Evolutionary conservation across 2,329 filamentous ascomycete genomes (phyloP).

Genomic region (Xylaria sp.): DNA sequence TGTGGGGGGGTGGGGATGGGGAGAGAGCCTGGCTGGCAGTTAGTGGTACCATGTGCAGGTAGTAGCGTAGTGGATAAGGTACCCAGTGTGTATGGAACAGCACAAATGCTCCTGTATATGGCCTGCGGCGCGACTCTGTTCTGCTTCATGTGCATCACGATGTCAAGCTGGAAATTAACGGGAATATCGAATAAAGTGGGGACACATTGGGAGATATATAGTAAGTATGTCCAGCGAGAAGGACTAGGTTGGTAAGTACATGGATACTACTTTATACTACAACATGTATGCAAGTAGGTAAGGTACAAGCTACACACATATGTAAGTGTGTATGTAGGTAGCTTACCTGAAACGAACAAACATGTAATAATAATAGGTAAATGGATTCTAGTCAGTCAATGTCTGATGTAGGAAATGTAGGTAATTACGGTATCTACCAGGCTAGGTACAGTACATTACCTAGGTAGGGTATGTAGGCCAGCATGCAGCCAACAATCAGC

Average conservation of each 20-base stretch:
- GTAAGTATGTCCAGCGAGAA: not conserved
- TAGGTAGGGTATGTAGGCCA: not conserved
- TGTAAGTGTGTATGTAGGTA: no score
- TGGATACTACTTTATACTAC: no score
- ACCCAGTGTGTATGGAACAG: no score
- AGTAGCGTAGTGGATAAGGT: no score
- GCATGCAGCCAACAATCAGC: slow-evolving; percentile 9
- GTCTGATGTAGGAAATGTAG: not conserved
- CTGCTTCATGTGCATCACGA: slow-evolving; percentile 6
- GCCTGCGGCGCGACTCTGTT: no score
- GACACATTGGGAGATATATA: not conserved
- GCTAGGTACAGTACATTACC: no score
- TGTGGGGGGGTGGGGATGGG: slow-evolving; percentile 20
- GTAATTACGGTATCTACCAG: not conserved
- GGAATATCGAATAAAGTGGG: not conserved
- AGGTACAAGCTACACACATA: no score
- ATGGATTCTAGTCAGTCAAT: not conserved
- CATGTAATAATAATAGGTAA: no score
- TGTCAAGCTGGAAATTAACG: not conserved
- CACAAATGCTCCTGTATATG: no score
- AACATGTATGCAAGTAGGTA: no score
- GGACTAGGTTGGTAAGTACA: no score
- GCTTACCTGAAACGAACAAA: not conserved
- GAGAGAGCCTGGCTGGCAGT: not conserved
- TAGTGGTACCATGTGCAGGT: not conserved